Evolutionary conservation across 805 yeast species (phyloP).

Genomic region (Lipomyces starkeyi): DNA sequence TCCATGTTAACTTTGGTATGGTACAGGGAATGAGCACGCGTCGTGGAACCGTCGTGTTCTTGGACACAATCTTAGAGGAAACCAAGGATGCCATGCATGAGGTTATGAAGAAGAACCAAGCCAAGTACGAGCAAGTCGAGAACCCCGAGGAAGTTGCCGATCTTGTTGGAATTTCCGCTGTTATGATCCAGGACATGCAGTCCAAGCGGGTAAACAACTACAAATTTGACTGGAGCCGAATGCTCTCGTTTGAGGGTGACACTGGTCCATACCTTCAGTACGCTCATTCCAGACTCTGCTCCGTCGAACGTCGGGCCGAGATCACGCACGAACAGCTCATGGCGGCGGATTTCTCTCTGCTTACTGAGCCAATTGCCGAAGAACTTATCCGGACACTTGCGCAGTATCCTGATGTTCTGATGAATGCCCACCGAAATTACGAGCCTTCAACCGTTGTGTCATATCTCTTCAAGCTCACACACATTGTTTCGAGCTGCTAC

Average conservation of each 20-base stretch:
- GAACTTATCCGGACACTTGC: conserved; percentile 77
- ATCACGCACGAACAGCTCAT: conserved; percentile 41
- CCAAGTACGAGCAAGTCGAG: conserved; percentile 88
- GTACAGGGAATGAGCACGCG: conserved; percentile 98
- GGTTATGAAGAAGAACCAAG: conserved; percentile 91
- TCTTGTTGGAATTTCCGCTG: conserved; percentile 93
- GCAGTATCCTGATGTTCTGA: conserved; percentile 88
- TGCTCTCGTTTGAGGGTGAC: conserved; percentile 98
- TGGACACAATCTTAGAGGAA: conserved; percentile 90
- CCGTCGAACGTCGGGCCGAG: conserved; percentile 83
- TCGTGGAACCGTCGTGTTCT: conserved; percentile 97
- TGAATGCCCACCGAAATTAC: conserved; percentile 78
- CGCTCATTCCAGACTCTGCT: conserved; percentile 95
- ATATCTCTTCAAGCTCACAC: conserved; percentile 88
- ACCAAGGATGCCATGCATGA: conserved; percentile 94
- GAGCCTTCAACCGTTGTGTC: conserved; percentile 97
- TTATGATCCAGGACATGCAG: conserved; percentile 99
- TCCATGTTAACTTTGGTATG: conserved; percentile 95
- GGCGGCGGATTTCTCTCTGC: conserved; percentile 62
- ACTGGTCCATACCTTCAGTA: conserved; percentile 99
- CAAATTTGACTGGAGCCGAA: conserved; percentile 96
- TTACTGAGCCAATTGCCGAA: conserved; percentile 73
- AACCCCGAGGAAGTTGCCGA: conserved; percentile 96
- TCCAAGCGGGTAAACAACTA: conserved; percentile 95
- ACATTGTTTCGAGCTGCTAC: conserved; percentile 94